Base-by-base conservation (phyloP, 495 filamentous ascomycete species). In the Xylaria venustula region DNA sequence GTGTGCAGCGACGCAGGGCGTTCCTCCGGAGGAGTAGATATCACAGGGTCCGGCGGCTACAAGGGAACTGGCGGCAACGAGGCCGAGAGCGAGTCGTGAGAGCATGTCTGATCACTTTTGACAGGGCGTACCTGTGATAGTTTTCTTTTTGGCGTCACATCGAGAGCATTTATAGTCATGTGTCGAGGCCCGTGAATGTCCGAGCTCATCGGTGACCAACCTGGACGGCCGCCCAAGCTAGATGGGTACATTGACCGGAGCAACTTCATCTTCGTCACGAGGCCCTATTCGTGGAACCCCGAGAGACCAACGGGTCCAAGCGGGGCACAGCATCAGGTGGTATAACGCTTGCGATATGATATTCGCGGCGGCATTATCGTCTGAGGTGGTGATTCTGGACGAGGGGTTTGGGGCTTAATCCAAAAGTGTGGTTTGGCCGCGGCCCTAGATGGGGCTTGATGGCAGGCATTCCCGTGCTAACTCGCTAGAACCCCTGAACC, bases 1-100 rank as follows among this genome's bases (percentile, higher is more conserved):
- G 72, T 85, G 83, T 2, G 83, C 83, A 3, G 83, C 82, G 55
- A 86, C 64, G 58, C 83, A 86, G 55, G 83, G 80, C 3, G 82
- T 83, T 63, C 71, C 69, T 7, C 80, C 81, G 2, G 77, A 71
- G 30, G 75, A 30, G 69, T 85, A 86, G 63, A 86, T 74, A 54
- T 86, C 83, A 58, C 83, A 86, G 25, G 83, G 82, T 15, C 73
- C 81, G 50, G 82, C 82, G 15, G 68, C 61, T 34, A 78, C 79
- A 46, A 83, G 67, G 28, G 77, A 76, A 50, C 58, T 65, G 14
- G 69, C 70, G 64, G 67, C 74, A 54, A 72, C 62, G 44, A 83
- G 74, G 30, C 73, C 70, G n/a, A 81, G 57, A 55, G 75, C 41
- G 0, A 48, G 69, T 62, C 67, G 67, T 56, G 73, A 73, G 37